Base-by-base conservation (phyloP, 208 protist genomes). In the Acanthamoeba castellanii region DNA sequence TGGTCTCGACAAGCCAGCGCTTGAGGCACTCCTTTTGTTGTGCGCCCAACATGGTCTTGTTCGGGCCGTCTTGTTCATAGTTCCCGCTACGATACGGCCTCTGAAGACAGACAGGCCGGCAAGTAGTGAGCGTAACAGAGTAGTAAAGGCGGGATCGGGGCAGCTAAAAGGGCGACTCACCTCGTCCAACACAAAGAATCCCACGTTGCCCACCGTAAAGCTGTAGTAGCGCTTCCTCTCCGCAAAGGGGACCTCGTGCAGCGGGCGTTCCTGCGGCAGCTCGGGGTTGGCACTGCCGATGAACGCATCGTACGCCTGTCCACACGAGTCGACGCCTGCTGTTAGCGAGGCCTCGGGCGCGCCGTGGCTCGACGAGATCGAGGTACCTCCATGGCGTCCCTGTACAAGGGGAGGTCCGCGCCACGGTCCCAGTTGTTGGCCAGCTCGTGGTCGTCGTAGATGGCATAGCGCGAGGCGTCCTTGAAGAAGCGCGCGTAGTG, bases 361-460 rank as follows among this genome's bases (percentile, higher is more conserved):
- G 37, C 20, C 22, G 0, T 7, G 57, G 57, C 14, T 61, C 20
- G 68, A 3, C 32, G 16, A 76, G 32, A 5, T 16, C 68, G 16
- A 16, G 16, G 70, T 45, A 81, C 70, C 70, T 81, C 70, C 70
- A 81, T 81, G 70, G 70, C 70, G 18, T 81, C 70, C n/a, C 37
- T 32, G 70, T 45, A 81, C 25, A 81, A 13, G 6, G 70, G 70
- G 34, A 81, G 34, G 30, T 81, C 70, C 25, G 22, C 14, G 34
- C 70, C 70, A 7, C 22, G 70, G 37, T 81, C 70, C 70, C 70
- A 81, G 37, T 81, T 81, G 70, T 81, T 81, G 34, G 70, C 70
- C 30, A 81, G 30, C 70, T 81, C 70, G 70, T 81, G 70, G 70
- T 81, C 70, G 22, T 81, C 70, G 70, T 81, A 81, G 70, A 81